Base-by-base conservation (phyloP, 768 basidiomycete genomes). In the Sporobolomyces pararoseus region DNA sequence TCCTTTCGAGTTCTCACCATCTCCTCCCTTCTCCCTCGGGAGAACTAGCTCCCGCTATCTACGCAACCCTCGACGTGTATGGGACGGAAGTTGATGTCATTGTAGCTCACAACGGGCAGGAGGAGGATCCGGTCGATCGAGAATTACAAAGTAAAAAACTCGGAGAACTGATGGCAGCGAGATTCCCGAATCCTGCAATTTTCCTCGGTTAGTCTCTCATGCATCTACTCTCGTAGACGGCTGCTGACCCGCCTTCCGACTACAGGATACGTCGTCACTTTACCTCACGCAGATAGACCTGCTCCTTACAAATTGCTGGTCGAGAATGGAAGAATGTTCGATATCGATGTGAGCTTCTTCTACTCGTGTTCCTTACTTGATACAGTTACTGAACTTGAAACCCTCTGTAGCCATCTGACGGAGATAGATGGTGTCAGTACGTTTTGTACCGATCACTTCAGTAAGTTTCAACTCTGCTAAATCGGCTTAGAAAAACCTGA, bases 51-150 rank as follows among this genome's bases (percentile, higher is more conserved):
- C 67, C 72, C 1, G 70, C 73, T 0, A 72, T 70, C 35, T 57
- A 21, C 5, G 70, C 72, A 12, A 67, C 71, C 1, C 67, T 76
- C 32, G 65, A 70, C 54, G 51, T 72, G 0, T 88, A 86, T 72
- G 90, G 91, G 1, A 87, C 86, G 0, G 83, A 85, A 60, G 85
- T 93, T 23, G 87, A 87, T 7, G 90, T 93, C 0, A 82, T 94
- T n/a, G 89, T 94, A 14, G 84, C 90, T 0, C 92, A 95, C 74
- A 94, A 95, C 77, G 92, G 92, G 9, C 92, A 95, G 84, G 91
- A 94, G 84, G 89, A 93, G 78, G 90, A 92, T 54, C 85, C 88
- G 0, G 78, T 91, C n/a, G 92, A 95, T 78, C 84, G 92, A 66
- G 88, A 93, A 77, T 80, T 94, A 32, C 92, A 95, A 76, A 88